phyloP scores from a whole-genome alignment of 768 basidiomycete species.

The Leccinum incarnatum region DNA sequence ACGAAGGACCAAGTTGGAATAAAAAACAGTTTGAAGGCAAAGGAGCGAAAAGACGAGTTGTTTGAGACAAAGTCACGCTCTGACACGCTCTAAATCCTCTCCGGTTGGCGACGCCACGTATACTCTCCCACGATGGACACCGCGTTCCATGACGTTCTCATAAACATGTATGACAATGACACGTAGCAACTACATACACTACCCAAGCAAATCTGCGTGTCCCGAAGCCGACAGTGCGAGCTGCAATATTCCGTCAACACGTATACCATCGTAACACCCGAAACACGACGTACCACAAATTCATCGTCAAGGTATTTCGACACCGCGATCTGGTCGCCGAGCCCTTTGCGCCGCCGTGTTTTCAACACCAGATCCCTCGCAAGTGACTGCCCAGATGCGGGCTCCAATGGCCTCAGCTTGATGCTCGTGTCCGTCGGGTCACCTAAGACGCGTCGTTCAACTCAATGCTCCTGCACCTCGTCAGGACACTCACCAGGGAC shows the following conservation, averaged over 20 bases:
- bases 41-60: constrained; percentile 37
- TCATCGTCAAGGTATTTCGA: constrained; percentile 98
- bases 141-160: constrained; percentile 4
- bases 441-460: constrained; percentile 44
- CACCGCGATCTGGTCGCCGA: constrained; percentile 95
- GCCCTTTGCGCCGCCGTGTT: constrained; percentile 92
- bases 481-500: constrained; percentile 73
- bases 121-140: constrained; percentile 38
- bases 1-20: constrained; percentile 63
- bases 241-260: constrained; percentile 38
- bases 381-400: constrained; percentile 93
- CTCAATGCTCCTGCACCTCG: neutral
- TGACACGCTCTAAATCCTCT: constrained; percentile 33
- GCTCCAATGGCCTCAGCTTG: constrained; percentile 93
- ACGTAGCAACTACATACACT: constrained; percentile 24
- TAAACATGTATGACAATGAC: neutral
- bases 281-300: constrained; percentile 68
- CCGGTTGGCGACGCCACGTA: constrained; percentile 44
- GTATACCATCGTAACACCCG: neutral
- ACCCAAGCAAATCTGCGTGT: constrained; percentile 89
- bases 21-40: constrained; percentile 31
- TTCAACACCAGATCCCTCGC: constrained; percentile 95
- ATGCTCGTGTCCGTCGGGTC: constrained; percentile 98
- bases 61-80: constrained; percentile 7
- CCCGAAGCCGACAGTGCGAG: constrained; percentile 92